Base-by-base conservation (phyloP, 495 filamentous ascomycete species). In the Cercophora newfieldiana region DNA sequence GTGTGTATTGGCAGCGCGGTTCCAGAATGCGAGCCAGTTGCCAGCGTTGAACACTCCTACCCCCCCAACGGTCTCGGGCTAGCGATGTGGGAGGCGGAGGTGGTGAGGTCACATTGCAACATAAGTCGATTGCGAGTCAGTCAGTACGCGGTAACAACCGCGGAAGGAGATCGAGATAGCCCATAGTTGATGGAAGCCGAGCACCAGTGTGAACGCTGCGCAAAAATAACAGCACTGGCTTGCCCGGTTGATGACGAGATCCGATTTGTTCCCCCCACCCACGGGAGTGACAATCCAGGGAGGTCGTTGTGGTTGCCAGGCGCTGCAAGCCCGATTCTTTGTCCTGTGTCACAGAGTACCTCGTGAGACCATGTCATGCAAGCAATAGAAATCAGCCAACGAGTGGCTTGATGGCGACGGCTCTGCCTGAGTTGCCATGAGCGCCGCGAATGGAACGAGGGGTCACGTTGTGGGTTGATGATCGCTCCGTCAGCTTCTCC, bases 311-410 rank as follows among this genome's bases (percentile, higher is more conserved):
- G 25, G 28, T 51, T 24, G 48, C 48, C 48, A 51, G 48, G 48
- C 6, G 48, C 56, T 63, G 67, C 63, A 65, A 53, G 59, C 24
- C 22, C 37, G 51, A 48, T 30, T 37, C 21, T 51, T 22, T 30
- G 30, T 61, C 26, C 57, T 57, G 69, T 69, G 67, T 65, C 65
- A 68, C 61, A 61, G 51, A 57, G 65, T 61, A 64, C 66, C 68
- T 69, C 64, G 65, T 74, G 69, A 57, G 57, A 74, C 66, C 30
- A 55, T 64, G 49, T 67, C 69, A 72, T 74, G 72, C 72, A 72
- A 28, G 68, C 47, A 66, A 61, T 44, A 16, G 54, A 24, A 50
- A 65, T 61, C 67, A 66, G 69, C 68, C 60, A 70, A 69, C 65
- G 54, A 67, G 48, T 50, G 69, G 72, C 60, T 70, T 58, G 57